Evolutionary conservation across 1,139 yeast genomes (phyloP).

Genomic region (Blastobotrys elegans): DNA sequence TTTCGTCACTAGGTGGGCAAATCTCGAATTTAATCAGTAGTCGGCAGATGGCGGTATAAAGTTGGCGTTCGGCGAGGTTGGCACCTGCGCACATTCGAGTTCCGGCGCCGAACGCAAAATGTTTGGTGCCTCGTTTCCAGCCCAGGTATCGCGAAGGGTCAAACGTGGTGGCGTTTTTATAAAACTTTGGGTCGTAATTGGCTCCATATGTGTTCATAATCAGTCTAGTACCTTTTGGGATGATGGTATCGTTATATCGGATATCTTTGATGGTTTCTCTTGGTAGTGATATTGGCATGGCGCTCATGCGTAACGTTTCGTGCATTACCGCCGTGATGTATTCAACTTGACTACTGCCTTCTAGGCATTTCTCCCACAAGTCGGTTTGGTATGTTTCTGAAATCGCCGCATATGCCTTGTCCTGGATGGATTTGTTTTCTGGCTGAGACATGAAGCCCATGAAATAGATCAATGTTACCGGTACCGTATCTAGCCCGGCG

Average conservation of each 20-base stretch:
- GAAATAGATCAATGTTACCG: constrained; percentile 56
- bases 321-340: constrained; percentile 54
- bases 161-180: constrained; percentile 46
- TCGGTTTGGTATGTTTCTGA: constrained; percentile 27
- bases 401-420: constrained; percentile 39
- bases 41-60: constrained; percentile 46
- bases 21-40: constrained; percentile 40
- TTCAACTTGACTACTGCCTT: constrained; percentile 36
- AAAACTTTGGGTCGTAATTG: constrained; percentile 53
- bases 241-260: constrained; percentile 35
- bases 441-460: constrained; percentile 58
- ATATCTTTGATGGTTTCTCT: constrained; percentile 52
- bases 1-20: constrained; percentile 38
- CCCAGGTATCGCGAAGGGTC: constrained; percentile 58
- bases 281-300: constrained; percentile 64
- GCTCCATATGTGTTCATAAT: constrained; percentile 69
- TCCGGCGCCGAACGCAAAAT: constrained; percentile 67
- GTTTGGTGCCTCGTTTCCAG: constrained; percentile 32
- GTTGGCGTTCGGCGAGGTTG: constrained; percentile 55
- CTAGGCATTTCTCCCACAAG: constrained; percentile 48
- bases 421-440: constrained; percentile 44
- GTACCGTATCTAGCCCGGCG: constrained; percentile 74
- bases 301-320: constrained; percentile 62
- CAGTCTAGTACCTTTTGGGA: constrained; percentile 54
- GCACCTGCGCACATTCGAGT: constrained; percentile 66